Evolutionary conservation across 1,284 basidiomycete species (phyloP).

Genomic region (Inonotus obliquus): DNA sequence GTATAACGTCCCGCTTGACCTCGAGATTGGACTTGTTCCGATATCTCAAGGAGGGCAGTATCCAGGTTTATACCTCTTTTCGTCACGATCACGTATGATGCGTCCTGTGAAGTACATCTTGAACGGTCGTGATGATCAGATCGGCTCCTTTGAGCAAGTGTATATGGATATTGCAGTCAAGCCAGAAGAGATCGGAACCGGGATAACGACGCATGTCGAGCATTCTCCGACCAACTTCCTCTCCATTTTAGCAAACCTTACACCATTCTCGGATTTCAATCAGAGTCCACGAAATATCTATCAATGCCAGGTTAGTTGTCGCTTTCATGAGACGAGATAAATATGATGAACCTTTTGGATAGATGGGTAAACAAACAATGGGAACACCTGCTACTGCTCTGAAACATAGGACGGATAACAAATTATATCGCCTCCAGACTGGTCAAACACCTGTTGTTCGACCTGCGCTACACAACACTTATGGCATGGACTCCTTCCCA

Average conservation of each 20-base stretch:
- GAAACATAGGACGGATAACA: conserved; percentile 94
- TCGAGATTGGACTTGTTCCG: conserved; percentile 94
- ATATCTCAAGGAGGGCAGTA: conserved; percentile 93
- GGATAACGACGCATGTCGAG: conserved; percentile 88
- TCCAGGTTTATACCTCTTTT: conserved; percentile 94
- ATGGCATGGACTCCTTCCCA: conserved; percentile 98
- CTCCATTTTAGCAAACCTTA: conserved; percentile 80
- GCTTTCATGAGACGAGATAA: background rate
- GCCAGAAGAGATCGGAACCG: conserved; percentile 82
- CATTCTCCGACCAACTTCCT: conserved; percentile 94
- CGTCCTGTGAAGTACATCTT: conserved; percentile 89
- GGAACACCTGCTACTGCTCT: conserved; percentile 94
- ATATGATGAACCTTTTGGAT: conserved; percentile 19
- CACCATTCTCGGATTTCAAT: conserved; percentile 95
- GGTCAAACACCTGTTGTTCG: conserved; percentile 96
- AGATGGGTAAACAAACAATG: conserved; percentile 99
- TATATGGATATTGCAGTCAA: conserved; percentile 98
- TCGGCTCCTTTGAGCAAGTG: conserved; percentile 98
- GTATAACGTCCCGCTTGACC: conserved; percentile 83
- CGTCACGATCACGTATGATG: conserved; percentile 93
- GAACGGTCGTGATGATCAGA: conserved; percentile 85
- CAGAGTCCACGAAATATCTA: conserved; percentile 90
- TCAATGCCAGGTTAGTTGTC: conserved; percentile 61
- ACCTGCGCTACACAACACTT: conserved; percentile 89
- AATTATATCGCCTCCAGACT: conserved; percentile 93